Conservation (phyloP, 352 stramenopile species). For the Phytopythium mirpurense region DNA sequence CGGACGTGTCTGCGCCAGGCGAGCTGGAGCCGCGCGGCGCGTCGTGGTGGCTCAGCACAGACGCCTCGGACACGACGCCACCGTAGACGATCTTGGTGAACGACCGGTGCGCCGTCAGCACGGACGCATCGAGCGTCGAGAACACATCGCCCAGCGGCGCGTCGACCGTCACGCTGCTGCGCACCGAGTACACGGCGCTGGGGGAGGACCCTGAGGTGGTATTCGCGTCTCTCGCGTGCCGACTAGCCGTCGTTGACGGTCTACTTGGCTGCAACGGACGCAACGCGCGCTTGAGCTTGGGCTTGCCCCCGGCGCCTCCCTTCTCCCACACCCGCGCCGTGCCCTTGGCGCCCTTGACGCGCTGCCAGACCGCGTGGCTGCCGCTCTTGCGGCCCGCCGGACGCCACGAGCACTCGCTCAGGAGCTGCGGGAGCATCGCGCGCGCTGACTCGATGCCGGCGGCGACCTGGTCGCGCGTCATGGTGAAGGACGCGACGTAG, state of each 20-base stretch:
- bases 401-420: slow-evolving; percentile 25
- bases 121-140: slow-evolving; percentile 51
- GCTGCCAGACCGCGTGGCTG: slow-evolving; percentile 11
- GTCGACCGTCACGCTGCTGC: slow-evolving; percentile 47
- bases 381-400: background rate
- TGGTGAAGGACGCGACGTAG: slow-evolving; percentile 46
- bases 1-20: slow-evolving; percentile 8
- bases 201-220: background rate
- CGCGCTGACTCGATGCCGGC: slow-evolving; percentile 18
- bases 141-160: slow-evolving; percentile 53
- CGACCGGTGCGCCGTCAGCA: slow-evolving; percentile 50
- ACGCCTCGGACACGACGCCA: slow-evolving; percentile 60
- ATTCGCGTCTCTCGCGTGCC: background rate
- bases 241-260: background rate
- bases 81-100: slow-evolving; percentile 78
- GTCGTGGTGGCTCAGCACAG: slow-evolving; percentile 61
- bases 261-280: background rate
- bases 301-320: slow-evolving; percentile 5
- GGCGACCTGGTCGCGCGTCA: slow-evolving; percentile 40
- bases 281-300: slow-evolving; percentile 7
- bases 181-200: slow-evolving; percentile 33
- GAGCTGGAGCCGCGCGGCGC: background rate
- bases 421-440: slow-evolving; percentile 21
- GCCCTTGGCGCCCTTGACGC: slow-evolving; percentile 32
- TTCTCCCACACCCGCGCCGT: slow-evolving; percentile 52